Base-by-base conservation (phyloP, 1,284 basidiomycete genomes). In the Vanrija sp. region DNA sequence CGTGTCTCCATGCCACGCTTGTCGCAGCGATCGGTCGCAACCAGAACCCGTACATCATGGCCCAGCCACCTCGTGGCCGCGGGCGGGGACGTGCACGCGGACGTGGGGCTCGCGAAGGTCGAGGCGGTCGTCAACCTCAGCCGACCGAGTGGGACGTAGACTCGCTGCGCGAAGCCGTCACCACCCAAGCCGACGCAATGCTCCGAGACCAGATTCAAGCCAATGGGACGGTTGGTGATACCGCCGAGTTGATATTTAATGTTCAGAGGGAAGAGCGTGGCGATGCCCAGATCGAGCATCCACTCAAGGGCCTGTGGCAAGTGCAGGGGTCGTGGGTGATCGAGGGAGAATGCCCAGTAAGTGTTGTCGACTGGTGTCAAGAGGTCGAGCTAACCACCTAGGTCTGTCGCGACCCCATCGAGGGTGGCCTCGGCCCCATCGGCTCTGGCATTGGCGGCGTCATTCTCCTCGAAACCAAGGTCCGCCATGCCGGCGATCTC, bases 331-430 rank as follows among this genome's bases (percentile, higher is more conserved):
- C 45, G 2, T 67, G 59, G 59, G 61, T 72, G 6, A 62, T 72
- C n/a, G 72, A 74, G 57, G 72, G 72, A 2, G 72, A 74, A 47
- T 74, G 72, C 64, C 72, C 72, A 18, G 72, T 73, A 47, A 63
- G 71, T 69, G 15, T 31, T 23, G 15, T 37, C n/a, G n/a, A 22
- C 31, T 5, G 12, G 15, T 25, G 8, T 31, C 25, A 35, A 10
- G 22, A 25, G 9, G 15, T 4, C 23, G 27, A 22, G 39, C 48
- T 54, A 45, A 57, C 56, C 19, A 22, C 19, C 1, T 50, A 69
- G 68, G 63, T 68, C 1, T 70, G 68, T 45, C 55, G 68, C 39
- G 66, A 68, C 23, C 41, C 51, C 16, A 60, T 70, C 24, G 59
- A 64, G 3, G 68, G 68, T 4, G 68, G 68, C 1, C 60, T 61